Evolutionary conservation across 768 basidiomycete species (phyloP), one percentile per base, ranked within the genome.

Genomic region (Suillus subaureus): DNA sequence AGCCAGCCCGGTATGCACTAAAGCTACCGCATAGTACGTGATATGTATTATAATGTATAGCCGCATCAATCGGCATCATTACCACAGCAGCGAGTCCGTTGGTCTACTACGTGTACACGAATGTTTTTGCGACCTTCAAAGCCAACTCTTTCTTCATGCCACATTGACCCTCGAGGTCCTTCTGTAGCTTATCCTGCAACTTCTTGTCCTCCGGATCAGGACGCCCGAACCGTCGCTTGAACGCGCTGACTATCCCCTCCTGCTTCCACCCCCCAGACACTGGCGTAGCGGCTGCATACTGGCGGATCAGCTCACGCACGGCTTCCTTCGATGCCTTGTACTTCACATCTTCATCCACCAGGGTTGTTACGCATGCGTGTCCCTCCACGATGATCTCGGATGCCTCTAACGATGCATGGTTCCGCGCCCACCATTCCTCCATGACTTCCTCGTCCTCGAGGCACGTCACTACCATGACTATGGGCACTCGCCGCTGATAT

Each of bases 301-400:
- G 12, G 12, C 21, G 54, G 2, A 55, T 55, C 21, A 76, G 75
- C 23, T 33, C 31, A 23, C 51, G 67, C 42, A 80, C 61, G 47
- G 69, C 69, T 28, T 63, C 61, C 61, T 58, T 77, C 31, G 81
- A 82, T 64, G 75, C 69, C 6, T 65, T 51, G 57, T 79, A 81
- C 64, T 80, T 82, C 12, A 70, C 69, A 12, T 73, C 73, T 54
- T 68, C 72, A 64, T 76, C 73, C 5, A 63, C 67, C 47, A 71
- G 73, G 1, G 80, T 78, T 0, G 81, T 82, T 64, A 83, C 72
- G 64, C 83, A 83, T 8, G 80, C 82, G 12, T 80, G 77, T 0
- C 77, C 80, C 26, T 68, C 67, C 26, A 78, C 69, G 39, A 69
- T 43, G 33, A 75, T 77, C 23, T 74, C 71, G 60, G 70, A 75